Evolutionary conservation across 2,329 filamentous ascomycete species (phyloP).

Genomic region (Apiospora hydei): DNA sequence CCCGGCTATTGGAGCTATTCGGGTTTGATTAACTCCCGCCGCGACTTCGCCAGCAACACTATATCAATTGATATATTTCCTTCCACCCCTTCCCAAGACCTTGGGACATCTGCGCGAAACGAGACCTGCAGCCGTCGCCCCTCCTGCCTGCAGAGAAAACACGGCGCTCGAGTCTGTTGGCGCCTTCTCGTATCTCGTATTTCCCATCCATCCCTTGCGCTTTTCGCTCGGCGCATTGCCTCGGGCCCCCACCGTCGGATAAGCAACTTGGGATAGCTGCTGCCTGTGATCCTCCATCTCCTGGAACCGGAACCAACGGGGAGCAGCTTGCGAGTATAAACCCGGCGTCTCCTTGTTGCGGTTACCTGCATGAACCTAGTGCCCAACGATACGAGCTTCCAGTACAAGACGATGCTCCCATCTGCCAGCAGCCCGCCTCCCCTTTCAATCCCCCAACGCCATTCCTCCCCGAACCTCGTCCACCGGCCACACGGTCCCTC

Average conservation of each 20-base stretch:
- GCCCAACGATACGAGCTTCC: constrained; percentile 16
- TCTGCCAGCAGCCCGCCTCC: constrained; percentile 23
- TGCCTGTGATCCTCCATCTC: constrained; percentile 1
- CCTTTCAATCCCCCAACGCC: constrained; percentile 63
- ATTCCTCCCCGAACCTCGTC: constrained; percentile 80
- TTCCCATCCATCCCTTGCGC: neutral
- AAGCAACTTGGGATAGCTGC: neutral
- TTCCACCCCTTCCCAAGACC: neutral
- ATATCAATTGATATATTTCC: neutral
- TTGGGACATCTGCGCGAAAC: neutral
- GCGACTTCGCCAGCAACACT: neutral
- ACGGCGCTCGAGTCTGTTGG: neutral
- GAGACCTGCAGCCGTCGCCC: neutral
- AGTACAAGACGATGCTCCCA: constrained; percentile 23
- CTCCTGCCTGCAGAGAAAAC: neutral
- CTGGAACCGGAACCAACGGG: constrained; percentile 2
- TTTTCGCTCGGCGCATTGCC: constrained; percentile 8
- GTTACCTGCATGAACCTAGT: constrained; percentile 25
- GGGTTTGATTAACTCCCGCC: neutral
- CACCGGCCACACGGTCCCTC: constrained; percentile 53
- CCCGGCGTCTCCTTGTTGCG: neutral
- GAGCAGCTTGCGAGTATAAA: constrained; percentile 22
- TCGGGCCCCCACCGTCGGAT: constrained; percentile 5
- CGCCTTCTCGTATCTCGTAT: neutral
- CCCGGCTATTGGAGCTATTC: constrained; percentile 6